Percentiles rank a stretch among this genome's conserved stretches.
Evolutionary conservation across 1,139 yeast species (phyloP).

Genomic region (Kurtzmaniella quercitrusa): DNA sequence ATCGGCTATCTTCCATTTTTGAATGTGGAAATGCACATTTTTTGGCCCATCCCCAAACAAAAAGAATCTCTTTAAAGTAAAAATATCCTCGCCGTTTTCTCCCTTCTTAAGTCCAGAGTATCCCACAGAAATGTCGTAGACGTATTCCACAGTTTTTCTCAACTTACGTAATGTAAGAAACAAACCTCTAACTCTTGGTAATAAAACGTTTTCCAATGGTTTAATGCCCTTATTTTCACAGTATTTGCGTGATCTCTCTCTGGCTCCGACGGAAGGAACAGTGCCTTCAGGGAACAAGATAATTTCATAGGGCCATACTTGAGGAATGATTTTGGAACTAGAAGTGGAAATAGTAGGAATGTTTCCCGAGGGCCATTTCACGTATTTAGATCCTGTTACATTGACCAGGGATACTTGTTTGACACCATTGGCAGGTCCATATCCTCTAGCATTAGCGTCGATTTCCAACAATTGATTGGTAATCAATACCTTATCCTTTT

Average conservation of each 20-base stretch:
- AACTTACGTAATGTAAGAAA: slow-evolving; percentile 61
- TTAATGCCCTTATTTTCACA: slow-evolving; percentile 49
- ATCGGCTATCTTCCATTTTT: slow-evolving; percentile 52
- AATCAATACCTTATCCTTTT: slow-evolving; percentile 58
- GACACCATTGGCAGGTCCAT: slow-evolving; percentile 51
- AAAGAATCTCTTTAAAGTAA: slow-evolving; percentile 60
- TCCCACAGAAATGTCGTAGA: slow-evolving; percentile 82
- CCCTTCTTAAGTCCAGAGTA: slow-evolving; percentile 63
- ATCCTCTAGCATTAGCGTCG: slow-evolving; percentile 49
- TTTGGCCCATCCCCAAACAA: slow-evolving; percentile 70
- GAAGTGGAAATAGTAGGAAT: slow-evolving; percentile 11
- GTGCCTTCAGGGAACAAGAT: slow-evolving; percentile 95
- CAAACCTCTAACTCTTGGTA: slow-evolving; percentile 82
- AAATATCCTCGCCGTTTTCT: slow-evolving; percentile 76
- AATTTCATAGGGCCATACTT: slow-evolving; percentile 48
- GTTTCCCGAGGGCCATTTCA: slow-evolving; percentile 36
- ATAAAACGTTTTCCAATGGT: slow-evolving; percentile 55
- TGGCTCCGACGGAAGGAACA: slow-evolving; percentile 66
- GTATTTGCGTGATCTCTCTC: slow-evolving; percentile 51
- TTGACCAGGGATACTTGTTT: slow-evolving; percentile 19
- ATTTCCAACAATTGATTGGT: slow-evolving; percentile 51
- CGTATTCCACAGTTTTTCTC: slow-evolving; percentile 53
- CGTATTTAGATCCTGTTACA: slow-evolving; percentile 11
- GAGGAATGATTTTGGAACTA: slow-evolving; percentile 4
- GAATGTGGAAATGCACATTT: slow-evolving; percentile 58